Base-by-base conservation (phyloP, 768 basidiomycete species). In the Hygrocybe coccinea region DNA sequence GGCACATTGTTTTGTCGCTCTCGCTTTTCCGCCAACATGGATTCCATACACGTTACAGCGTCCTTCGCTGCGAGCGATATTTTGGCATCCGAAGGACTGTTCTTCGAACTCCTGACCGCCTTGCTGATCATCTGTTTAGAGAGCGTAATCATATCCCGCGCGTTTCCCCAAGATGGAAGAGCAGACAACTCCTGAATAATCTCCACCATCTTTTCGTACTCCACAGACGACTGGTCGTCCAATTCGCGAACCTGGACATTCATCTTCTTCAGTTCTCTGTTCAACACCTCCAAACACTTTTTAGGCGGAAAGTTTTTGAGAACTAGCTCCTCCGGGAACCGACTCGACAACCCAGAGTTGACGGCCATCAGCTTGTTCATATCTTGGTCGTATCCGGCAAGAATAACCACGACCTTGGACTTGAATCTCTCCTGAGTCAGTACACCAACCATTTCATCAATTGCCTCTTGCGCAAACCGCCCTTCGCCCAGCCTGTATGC, bases 371-470 rank as follows among this genome's bases (percentile, higher is more conserved):
- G 76, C 11, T 68, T 56, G 60, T 87, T 83, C 73, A 88, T 87
- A 49, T 87, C 83, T 11, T 78, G 55, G 56, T 85, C 84, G 59
- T 88, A 88, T 3, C 86, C 86, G 10, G 86, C 86, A 2, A 88
- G 74, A 54, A 88, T 80, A 54, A 87, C 79, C 33, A 88, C 73
- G 25, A 88, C 65, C 61, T 85, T 86, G 17, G 74, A 71, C 59
- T 75, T 75, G 70, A 77, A 88, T 39, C 66, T 70, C 2, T 81
- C 77, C 41, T 83, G 73, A 0, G 86, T 88, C 56, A 88, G 71
- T 1, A 83, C 64, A 6, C 78, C 79, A 8, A 87, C 86, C 24
- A 88, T 64, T 59, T 88, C 87, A 64, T 88, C 87, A 29, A 86
- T 77, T 6, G 86, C 87, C 65, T 88, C 87, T 63, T 84, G 75